These are phyloP conservation scores for Lachnellula suecica DNA, from an alignment of 2,329 filamentous ascomycete species.

Conservation along the genomic window DNA sequence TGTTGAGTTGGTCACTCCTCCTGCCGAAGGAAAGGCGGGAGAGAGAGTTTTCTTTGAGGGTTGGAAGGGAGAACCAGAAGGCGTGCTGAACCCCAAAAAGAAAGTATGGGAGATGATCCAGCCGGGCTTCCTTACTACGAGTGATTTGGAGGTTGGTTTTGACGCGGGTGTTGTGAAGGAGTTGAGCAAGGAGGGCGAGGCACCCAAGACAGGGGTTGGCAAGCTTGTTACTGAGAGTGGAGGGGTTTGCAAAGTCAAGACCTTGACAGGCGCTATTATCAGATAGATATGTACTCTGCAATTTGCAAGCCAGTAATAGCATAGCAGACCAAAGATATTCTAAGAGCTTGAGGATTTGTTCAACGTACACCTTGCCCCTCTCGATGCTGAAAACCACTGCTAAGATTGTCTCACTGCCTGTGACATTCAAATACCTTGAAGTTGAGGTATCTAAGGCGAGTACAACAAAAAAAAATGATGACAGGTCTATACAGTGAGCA, in stretches of 20 bases:
- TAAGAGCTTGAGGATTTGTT: too few species aligned
- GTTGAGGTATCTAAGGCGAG: too few species aligned
- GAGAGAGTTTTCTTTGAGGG: conserved; percentile 92
- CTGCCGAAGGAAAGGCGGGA: conserved; percentile 74
- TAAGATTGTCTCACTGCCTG: too few species aligned
- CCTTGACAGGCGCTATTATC: conserved; percentile 76
- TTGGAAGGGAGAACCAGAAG: conserved; percentile 90
- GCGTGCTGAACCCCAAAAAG: conserved; percentile 97
- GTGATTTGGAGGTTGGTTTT: conserved; percentile 78
- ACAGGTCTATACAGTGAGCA: too few species aligned
- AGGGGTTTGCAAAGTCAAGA: conserved; percentile 80
- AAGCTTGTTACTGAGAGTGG: conserved; percentile 75
- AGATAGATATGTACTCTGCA: conserved; percentile 54
- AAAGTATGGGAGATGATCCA: conserved; percentile 98
- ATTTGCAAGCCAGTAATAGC: too few species aligned
- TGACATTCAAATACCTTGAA: too few species aligned
- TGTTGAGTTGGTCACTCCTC: conserved; percentile 88
- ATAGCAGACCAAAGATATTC: too few species aligned
- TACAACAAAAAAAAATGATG: too few species aligned
- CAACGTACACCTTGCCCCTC: neutral
- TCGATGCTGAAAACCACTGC: too few species aligned
- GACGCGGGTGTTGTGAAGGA: conserved; percentile 76
- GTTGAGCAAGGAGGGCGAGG: conserved; percentile 66
- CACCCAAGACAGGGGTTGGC: conserved; percentile 42
- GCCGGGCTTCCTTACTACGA: conserved; percentile 90